phyloP scores from a whole-genome alignment of 352 stramenopile genomes.

The Phytopythium litorale region DNA sequence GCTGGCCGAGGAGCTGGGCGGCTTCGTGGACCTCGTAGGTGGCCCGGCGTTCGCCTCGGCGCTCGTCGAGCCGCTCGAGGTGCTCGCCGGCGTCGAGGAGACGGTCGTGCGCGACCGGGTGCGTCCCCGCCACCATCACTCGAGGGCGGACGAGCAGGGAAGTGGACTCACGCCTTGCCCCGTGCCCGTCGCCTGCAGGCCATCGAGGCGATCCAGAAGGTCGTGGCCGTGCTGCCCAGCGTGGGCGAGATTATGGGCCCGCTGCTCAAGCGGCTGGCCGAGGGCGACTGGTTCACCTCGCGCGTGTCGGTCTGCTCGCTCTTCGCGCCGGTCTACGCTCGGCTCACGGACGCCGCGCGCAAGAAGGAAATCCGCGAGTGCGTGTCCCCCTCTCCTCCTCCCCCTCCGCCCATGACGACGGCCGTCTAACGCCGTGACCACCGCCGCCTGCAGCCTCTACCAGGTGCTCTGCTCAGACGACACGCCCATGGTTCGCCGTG shows the following conservation, averaged over 20 bases:
- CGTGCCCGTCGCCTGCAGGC: slow-evolving; percentile 15
- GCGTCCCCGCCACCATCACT: background rate
- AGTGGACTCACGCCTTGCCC: background rate
- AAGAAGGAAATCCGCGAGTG: slow-evolving; percentile 86
- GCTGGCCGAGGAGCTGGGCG: slow-evolving; percentile 87
- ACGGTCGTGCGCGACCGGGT: slow-evolving; percentile 90
- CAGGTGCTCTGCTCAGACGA: slow-evolving; percentile 81
- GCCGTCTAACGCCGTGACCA: background rate
- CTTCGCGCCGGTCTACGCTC: slow-evolving; percentile 69
- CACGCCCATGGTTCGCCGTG: slow-evolving; percentile 85
- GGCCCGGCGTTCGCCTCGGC: slow-evolving; percentile 57
- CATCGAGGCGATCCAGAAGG: slow-evolving; percentile 73
- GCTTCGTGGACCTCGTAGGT: slow-evolving; percentile 88
- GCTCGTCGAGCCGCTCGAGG: slow-evolving; percentile 89
- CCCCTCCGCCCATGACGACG: background rate
- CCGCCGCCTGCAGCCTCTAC: slow-evolving; percentile 48
- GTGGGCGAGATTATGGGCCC: slow-evolving; percentile 65
- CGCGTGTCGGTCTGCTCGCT: slow-evolving; percentile 84
- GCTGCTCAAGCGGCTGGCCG: slow-evolving; percentile 73
- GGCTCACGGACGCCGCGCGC: slow-evolving; percentile 47
- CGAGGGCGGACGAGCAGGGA: background rate
- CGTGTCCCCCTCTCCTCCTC: slow-evolving; percentile 11
- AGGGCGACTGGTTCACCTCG: slow-evolving; percentile 89
- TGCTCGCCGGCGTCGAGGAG: slow-evolving; percentile 90
- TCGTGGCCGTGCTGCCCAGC: slow-evolving; percentile 56